These are phyloP conservation scores for Crithidia fasciculata DNA, from an alignment of 208 protist genomes.

Conservation along the genomic window DNA sequence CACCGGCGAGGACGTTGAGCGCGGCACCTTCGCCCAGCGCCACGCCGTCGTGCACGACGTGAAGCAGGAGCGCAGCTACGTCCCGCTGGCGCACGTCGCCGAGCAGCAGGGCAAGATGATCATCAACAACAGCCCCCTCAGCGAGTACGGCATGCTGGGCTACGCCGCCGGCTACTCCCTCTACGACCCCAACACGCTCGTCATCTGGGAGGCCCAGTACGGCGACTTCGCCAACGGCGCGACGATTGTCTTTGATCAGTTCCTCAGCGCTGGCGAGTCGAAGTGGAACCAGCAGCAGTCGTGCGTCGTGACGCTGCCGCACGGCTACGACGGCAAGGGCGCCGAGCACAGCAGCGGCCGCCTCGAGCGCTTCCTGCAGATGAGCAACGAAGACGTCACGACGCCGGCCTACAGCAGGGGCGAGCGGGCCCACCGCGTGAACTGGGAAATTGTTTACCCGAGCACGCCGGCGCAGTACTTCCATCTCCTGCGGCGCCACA, in stretches of 20 bases:
- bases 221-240: constrained; percentile 99
- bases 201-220: constrained; percentile 99
- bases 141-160: constrained; percentile 97
- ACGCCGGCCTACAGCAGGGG: constrained; percentile 63
- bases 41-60: constrained; percentile 97
- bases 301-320: constrained; percentile 97
- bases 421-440: constrained; percentile 82
- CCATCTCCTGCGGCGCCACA: constrained; percentile 97
- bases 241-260: constrained; percentile 99
- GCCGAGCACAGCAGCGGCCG: constrained; percentile 98
- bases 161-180: constrained; percentile 97
- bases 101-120: constrained; percentile 82
- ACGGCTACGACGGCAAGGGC: constrained; percentile 98
- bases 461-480: constrained; percentile 99
- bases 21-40: constrained; percentile 97
- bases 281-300: constrained; percentile 98
- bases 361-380: constrained; percentile 98
- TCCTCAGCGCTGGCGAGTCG: constrained; percentile 93
- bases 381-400: constrained; percentile 92
- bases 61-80: constrained; percentile 72
- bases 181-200: constrained; percentile 94
- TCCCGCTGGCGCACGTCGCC: constrained; percentile 78
- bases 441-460: constrained; percentile 93
- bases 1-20: constrained; percentile 96
- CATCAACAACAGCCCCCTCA: constrained; percentile 95